A percentile compares a stretch with the other conserved stretches of the same genome.
Evolutionary conservation across 306 rosid genomes (phyloP).

Genomic region (Vigna nakashimae): DNA sequence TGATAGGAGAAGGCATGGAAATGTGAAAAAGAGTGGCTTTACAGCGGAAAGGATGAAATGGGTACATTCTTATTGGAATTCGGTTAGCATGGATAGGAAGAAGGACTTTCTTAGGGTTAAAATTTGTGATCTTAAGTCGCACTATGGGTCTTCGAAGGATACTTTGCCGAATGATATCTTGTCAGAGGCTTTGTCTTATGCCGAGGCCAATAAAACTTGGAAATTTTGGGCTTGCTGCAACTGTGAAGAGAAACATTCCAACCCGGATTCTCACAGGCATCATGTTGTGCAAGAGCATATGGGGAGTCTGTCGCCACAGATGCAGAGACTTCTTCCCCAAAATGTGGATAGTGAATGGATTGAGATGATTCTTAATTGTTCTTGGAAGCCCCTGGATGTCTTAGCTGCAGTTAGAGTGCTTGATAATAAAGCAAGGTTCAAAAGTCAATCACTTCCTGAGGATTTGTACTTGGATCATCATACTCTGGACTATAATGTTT

Average conservation of each 20-base stretch:
- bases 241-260: constrained; percentile 65
- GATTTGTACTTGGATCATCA: constrained; percentile 53
- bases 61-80: constrained; percentile 79
- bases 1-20: constrained; percentile 68
- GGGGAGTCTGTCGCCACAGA: constrained; percentile 71
- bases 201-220: constrained; percentile 75
- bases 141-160: constrained; percentile 72
- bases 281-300: constrained; percentile 89
- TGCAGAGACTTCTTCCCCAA: constrained; percentile 83
- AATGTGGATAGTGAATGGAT: constrained; percentile 78
- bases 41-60: constrained; percentile 75
- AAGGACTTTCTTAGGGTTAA: constrained; percentile 74
- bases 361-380: constrained; percentile 78
- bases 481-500: constrained; percentile 55
- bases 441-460: constrained; percentile 54
- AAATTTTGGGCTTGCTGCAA: constrained; percentile 86
- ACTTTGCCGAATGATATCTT: constrained; percentile 62
- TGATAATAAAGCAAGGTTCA: constrained; percentile 54
- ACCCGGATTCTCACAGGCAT: constrained; percentile 71
- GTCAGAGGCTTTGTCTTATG: constrained; percentile 75
- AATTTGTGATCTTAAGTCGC: constrained; percentile 71
- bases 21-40: constrained; percentile 66
- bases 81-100: constrained; percentile 69
- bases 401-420: constrained; percentile 79
- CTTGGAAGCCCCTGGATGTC: constrained; percentile 90